Evolutionary conservation across 2,329 filamentous ascomycete species (phyloP), one percentile per base, ranked within the genome.

Genomic region (Penicillium sclerotiorum): DNA sequence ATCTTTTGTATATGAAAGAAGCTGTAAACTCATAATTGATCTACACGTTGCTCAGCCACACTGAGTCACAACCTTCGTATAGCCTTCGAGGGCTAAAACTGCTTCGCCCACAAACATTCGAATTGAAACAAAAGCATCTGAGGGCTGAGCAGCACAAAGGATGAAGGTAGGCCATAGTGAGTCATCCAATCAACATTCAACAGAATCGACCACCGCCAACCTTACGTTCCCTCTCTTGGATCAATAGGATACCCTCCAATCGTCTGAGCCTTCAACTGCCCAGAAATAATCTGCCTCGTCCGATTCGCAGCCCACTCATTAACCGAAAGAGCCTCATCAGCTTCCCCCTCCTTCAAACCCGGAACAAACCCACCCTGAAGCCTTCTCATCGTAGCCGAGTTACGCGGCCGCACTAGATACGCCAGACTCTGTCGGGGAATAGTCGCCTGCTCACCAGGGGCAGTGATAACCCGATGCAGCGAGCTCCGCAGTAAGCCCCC

Each of bases 401-500:
- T 48, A 5, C 37, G 25, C n/a, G 61, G 52, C 11, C 59, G 38
- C 9, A 50, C 43, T 4, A 63, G 49, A 40, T 60, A 61, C 5
- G 59, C 58, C 32, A 61, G 36, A 33, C 56, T 58, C 30, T 50
- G 47, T 6, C 59, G 50, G 4, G 46, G 32, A 3, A 52, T 45
- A n/a, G 33, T 22, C 0, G 44, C 53, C 50, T 62, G 59, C 13
- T 53, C 51, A 12, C 60, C 63, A 1, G 59, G 61, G 2, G 62
- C 52, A 4, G 49, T 50, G 1, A 61, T 53, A 9, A 67, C 61
- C 30, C 64, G 61, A 49, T 66, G 62, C 42, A 63, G 41, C 11
- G 52, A 54, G n/a, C 54, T 59, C 8, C 57, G 67, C 50, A 79
- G 50, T 8, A 65, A 51, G 0, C 73, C 74, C 1, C 61, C 67